A percentile compares a stretch with the other conserved stretches of the same genome.
Evolutionary conservation across 2,329 filamentous ascomycete species (phyloP).

Genomic region (Dryadomyces quercivorus): DNA sequence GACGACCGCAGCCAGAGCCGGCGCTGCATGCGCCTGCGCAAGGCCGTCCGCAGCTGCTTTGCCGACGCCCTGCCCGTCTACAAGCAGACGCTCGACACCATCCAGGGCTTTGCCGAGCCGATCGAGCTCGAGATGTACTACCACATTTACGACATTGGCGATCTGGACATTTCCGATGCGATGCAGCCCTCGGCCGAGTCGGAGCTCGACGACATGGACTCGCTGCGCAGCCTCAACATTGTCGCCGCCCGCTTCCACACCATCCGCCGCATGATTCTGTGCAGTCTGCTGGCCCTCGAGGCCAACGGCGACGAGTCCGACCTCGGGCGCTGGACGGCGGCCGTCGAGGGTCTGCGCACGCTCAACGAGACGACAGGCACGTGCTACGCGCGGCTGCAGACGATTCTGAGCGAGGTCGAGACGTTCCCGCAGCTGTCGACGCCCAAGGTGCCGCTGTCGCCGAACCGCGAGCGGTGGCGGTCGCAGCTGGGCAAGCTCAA

Average conservation of each 20-base stretch:
- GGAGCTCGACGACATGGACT: constrained; percentile 65
- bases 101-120: constrained; percentile 65
- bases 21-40: constrained; percentile 69
- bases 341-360: constrained; percentile 60
- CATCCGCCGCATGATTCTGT: constrained; percentile 73
- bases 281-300: constrained; percentile 78
- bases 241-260: constrained; percentile 70
- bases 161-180: constrained; percentile 61
- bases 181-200: constrained; percentile 46
- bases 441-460: constrained; percentile 50
- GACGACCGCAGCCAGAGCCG: constrained; percentile 71
- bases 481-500: constrained; percentile 81
- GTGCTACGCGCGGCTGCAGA: constrained; percentile 53
- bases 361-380: constrained; percentile 49
- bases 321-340: constrained; percentile 64
- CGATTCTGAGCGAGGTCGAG: constrained; percentile 68
- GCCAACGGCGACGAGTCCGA: constrained; percentile 68
- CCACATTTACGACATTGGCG: constrained; percentile 73
- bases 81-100: constrained; percentile 52
- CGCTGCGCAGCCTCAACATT: constrained; percentile 69
- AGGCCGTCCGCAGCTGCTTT: constrained; percentile 59
- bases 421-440: constrained; percentile 42
- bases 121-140: constrained; percentile 84
- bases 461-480: constrained; percentile 72
- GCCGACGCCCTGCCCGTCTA: constrained; percentile 59